Conservation (phyloP, 148 eudicot species). For the Linanthus parryae region DNA sequence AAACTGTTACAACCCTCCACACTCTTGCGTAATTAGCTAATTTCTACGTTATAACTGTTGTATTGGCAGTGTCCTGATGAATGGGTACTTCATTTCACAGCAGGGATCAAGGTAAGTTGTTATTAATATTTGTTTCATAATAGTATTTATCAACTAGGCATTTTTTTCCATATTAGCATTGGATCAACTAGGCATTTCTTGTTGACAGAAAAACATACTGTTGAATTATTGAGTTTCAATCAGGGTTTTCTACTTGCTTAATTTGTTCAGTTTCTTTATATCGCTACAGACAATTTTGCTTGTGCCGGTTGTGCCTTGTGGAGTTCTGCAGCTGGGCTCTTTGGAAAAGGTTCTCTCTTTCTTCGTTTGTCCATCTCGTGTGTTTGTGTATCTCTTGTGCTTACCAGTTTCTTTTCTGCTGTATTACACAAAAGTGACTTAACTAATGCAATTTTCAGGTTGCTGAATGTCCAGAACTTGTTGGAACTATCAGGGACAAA, state of each 20-base stretch:
- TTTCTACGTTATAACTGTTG: slow-evolving; percentile 9
- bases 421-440: background rate
- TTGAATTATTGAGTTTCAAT: too few species aligned
- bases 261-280: background rate
- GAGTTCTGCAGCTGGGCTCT: slow-evolving; percentile 81
- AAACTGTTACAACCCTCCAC: background rate
- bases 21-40: background rate
- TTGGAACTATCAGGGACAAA: slow-evolving; percentile 31
- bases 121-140: background rate
- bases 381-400: background rate
- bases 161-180: background rate
- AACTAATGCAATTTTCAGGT: slow-evolving; percentile 38
- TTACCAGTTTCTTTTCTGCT: background rate
- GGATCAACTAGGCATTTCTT: background rate
- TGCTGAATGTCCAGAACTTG: slow-evolving; percentile 40
- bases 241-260: too few species aligned
- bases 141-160: background rate
- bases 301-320: slow-evolving; percentile 53
- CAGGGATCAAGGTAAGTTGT: slow-evolving; percentile 83
- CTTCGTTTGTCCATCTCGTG: background rate
- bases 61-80: slow-evolving; percentile 55
- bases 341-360: slow-evolving; percentile 39
- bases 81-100: slow-evolving; percentile 54
- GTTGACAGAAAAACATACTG: background rate
- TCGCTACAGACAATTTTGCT: slow-evolving; percentile 77